Evolutionary conservation across 495 filamentous ascomycete species (phyloP), one percentile per base, ranked within the genome.

Genomic region (Gamarada debralockiae): DNA sequence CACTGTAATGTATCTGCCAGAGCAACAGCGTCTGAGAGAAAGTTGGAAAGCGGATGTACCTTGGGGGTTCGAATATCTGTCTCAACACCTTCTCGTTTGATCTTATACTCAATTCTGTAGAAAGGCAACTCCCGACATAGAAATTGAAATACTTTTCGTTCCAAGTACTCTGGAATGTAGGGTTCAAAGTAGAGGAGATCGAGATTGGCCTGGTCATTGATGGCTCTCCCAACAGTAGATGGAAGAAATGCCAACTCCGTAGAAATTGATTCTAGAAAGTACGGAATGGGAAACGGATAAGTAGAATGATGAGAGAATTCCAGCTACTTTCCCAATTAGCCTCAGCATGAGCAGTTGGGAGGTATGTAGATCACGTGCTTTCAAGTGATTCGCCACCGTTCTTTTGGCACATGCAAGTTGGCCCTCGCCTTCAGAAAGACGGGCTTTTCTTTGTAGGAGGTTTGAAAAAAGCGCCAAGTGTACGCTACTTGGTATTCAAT

Each of bases 81-180:
- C n/a, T 82, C 73, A 0, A 73, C 53, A 0, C 73, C 69, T 3
- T 74, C 76, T 22, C 85, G 73, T 40, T 79, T 82, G 58, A 87
- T 87, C 12, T 69, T 76, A 64, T 90, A 90, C 48, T 80, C 70
- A 0, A 90, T 86, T 14, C 84, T 73, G 63, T 90, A 89, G 66
- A 89, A 91, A 39, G 83, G 83, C 9, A 90, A 63, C 39, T 82
- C 70, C 12, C 65, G 57, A 0, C 84, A 75, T 0, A 89, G 72
- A 63, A 85, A 85, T 12, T 81, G 61, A 68, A 88, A 91, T 0
- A 89, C 72, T 46, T 82, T 69, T 13, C 67, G 71, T 7, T 76
- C 67, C 13, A 79, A 69, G 6, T 67, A 48, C 8, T 70, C 61
- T 0, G 77, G 73, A 15, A 89, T 72, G 50, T 81, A 88, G 0